A percentile compares a stretch with the other conserved stretches of the same genome.
Evolutionary conservation across 164 flowering plant species (phyloP).

Genomic region (Vitis amurensis): DNA sequence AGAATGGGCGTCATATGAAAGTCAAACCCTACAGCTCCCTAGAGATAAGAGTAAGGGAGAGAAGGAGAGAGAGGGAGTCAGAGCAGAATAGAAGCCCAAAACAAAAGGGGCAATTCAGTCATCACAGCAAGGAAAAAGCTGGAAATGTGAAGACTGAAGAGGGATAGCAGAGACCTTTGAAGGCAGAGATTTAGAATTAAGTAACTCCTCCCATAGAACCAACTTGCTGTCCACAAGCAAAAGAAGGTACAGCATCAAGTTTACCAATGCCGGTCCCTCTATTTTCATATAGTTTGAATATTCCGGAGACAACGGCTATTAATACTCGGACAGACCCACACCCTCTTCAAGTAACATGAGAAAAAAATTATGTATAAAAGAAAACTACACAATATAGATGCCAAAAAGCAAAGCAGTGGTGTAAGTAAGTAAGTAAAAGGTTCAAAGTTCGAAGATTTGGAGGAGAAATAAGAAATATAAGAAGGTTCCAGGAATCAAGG

Average conservation of each 20-base stretch:
- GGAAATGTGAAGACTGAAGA: too few species aligned
- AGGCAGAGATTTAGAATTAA: background rate
- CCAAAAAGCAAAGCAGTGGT: constrained; percentile 5
- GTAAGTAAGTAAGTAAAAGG: constrained; percentile 8
- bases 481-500: constrained; percentile 77
- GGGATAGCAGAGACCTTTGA: background rate
- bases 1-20: background rate
- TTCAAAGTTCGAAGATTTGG: constrained; percentile 40
- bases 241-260: background rate
- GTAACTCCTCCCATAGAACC: background rate
- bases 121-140: background rate
- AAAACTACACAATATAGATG: constrained; percentile 7
- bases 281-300: constrained; percentile 19
- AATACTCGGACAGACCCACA: constrained; percentile 40
- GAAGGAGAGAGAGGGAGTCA: constrained; percentile 2
- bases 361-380: background rate
- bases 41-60: background rate
- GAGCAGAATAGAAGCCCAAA: background rate
- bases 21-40: background rate
- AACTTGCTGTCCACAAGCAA: background rate
- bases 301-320: constrained; percentile 65
- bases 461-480: constrained; percentile 27
- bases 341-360: constrained; percentile 14
- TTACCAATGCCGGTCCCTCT: constrained; percentile 13
- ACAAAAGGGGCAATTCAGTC: background rate